phyloP scores from a whole-genome alignment of 2,329 filamentous ascomycete genomes.

The Parastagonospora avenae region DNA sequence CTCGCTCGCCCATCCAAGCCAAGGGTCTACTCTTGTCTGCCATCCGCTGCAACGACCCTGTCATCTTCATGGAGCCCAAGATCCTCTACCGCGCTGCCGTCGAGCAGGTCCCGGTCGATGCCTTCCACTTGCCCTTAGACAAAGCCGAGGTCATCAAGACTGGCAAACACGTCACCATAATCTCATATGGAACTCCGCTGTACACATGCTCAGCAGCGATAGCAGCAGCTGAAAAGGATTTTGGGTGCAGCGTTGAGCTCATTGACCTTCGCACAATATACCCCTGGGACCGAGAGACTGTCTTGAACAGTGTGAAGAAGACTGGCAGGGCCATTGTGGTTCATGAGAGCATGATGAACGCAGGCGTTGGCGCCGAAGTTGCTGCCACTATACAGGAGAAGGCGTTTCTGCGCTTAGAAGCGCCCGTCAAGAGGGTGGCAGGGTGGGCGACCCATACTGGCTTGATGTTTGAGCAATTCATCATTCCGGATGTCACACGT shows the following conservation, averaged over 20 bases:
- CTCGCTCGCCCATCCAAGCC: constrained; percentile 82
- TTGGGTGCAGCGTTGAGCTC: constrained; percentile 78
- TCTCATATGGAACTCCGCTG: constrained; percentile 88
- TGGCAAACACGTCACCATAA: constrained; percentile 79
- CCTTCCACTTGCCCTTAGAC: constrained; percentile 82
- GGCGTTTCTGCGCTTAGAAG: constrained; percentile 82
- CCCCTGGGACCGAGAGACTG: constrained; percentile 84
- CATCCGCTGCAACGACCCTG: constrained; percentile 77
- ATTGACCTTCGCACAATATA: constrained; percentile 89
- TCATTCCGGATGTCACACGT: constrained; percentile 86
- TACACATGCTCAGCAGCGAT: constrained; percentile 84
- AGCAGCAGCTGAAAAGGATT: constrained; percentile 73
- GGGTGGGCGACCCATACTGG: constrained; percentile 90
- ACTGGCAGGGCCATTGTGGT: constrained; percentile 87
- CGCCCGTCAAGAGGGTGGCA: constrained; percentile 81
- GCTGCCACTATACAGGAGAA: constrained; percentile 87
- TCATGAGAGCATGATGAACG: constrained; percentile 90
- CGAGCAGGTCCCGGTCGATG: constrained; percentile 82
- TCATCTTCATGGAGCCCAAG: constrained; percentile 94
- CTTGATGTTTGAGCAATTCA: constrained; percentile 71
- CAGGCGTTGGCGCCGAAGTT: constrained; percentile 86
- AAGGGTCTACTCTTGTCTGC: constrained; percentile 85
- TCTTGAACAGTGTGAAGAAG: constrained; percentile 82
- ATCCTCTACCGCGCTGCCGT: constrained; percentile 89
- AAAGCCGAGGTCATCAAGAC: constrained; percentile 84